Evolutionary conservation across 2,329 filamentous ascomycete species (phyloP).

Genomic region (Diaporthe velutina): DNA sequence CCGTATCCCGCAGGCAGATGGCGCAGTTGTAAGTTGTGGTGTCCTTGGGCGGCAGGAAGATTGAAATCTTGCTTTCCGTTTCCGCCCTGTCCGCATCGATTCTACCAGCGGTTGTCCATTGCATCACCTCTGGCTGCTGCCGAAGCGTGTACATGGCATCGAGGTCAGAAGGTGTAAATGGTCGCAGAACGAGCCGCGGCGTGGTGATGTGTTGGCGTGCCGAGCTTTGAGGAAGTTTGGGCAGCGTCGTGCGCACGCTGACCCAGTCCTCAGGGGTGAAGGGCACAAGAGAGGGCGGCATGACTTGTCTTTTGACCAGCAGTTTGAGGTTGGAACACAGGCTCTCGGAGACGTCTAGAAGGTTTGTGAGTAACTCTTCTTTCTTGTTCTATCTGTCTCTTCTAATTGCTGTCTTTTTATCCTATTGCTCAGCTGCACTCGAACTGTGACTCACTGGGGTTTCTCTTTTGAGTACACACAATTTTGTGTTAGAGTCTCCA

Average conservation of each 20-base stretch:
- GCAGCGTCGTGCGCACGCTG: conserved; percentile 28
- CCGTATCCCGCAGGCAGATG: conserved; percentile 60
- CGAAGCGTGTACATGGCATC: conserved; percentile 65
- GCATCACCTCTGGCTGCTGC: conserved; percentile 72
- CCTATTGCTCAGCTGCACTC: neutral
- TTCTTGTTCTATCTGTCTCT: too few relatives aligned
- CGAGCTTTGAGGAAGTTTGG: neutral
- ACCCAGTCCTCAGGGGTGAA: neutral
- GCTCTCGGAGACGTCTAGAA: neutral
- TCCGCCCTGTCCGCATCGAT: conserved; percentile 59
- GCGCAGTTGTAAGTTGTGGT: conserved; percentile 67
- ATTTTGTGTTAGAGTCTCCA: neutral
- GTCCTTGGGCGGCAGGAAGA: conserved; percentile 63
- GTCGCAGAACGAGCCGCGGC: conserved; percentile 29
- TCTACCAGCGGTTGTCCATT: conserved; percentile 57
- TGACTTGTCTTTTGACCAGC: neutral
- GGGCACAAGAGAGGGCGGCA: conserved; percentile 1
- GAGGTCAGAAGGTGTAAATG: conserved; percentile 55
- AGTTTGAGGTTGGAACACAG: neutral
- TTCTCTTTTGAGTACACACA: neutral
- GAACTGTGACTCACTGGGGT: conserved; percentile 8
- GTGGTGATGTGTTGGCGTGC: conserved; percentile 9
- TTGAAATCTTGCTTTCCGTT: conserved; percentile 55
- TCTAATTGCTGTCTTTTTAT: neutral
- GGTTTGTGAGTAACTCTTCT: neutral